These are phyloP conservation scores for Teratosphaeria pseudoeucalypti DNA, from an alignment of 2,329 filamentous ascomycete genomes.

Conservation along the genomic window DNA sequence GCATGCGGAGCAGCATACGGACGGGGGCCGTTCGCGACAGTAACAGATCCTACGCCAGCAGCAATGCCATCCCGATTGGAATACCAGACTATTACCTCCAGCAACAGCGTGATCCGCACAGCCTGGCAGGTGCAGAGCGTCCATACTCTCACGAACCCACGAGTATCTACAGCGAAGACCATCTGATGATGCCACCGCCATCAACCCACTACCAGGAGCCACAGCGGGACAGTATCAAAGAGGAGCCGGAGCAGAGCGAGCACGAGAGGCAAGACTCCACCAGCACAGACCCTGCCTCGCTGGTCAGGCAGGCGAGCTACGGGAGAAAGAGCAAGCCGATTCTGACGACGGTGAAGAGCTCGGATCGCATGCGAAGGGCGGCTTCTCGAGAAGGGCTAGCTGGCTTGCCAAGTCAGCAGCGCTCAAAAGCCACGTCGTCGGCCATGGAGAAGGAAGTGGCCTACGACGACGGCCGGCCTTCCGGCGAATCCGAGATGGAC, in stretches of 20 bases:
- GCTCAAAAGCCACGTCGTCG: not conserved
- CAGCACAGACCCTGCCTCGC: slow-evolving; percentile 10
- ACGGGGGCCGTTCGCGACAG: slow-evolving; percentile 13
- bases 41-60: slow-evolving; percentile 37
- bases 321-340: slow-evolving; percentile 38
- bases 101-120: slow-evolving; percentile 15
- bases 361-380: slow-evolving; percentile 21
- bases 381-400: slow-evolving; percentile 6
- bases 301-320: slow-evolving; percentile 40
- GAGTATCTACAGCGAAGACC: not conserved
- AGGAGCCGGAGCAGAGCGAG: not conserved
- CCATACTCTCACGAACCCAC: not conserved
- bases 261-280: slow-evolving; percentile 2
- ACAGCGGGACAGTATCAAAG: not conserved
- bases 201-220: not conserved
- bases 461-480: not conserved
- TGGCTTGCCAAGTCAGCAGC: slow-evolving; percentile 13
- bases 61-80: slow-evolving; percentile 37
- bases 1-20: slow-evolving; percentile 21
- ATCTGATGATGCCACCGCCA: not conserved
- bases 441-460: not conserved
- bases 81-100: slow-evolving; percentile 32
- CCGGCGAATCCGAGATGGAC: not conserved
- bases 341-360: slow-evolving; percentile 38
- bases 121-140: slow-evolving; percentile 6